Base-by-base conservation (phyloP, 2,329 filamentous ascomycete species). In the Thielaviopsis euricoi region DNA sequence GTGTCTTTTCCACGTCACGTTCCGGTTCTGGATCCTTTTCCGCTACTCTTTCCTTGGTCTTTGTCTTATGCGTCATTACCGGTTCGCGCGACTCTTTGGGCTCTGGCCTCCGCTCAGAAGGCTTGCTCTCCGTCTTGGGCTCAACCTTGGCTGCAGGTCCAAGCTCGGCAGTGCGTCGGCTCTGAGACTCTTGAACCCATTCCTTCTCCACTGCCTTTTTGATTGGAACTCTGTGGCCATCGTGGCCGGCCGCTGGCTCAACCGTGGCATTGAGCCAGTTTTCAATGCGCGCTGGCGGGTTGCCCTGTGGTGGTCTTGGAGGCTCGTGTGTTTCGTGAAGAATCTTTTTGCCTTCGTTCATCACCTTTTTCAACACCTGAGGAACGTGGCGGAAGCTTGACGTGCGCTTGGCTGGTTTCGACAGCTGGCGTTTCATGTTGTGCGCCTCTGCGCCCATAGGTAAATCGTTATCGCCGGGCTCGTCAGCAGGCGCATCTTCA, bases 401-500 rank as follows among this genome's bases (percentile, higher is more conserved):
- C 54, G 74, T 79, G 49, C 78, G 71, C 13, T 50, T 52, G 79
- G 76, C 7, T 74, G 68, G 63, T 79, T 78, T 29, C 70, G 68
- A 22, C 68, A 68, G 65, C 73, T 71, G 43, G 66, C 64, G 59
- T 65, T 67, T 21, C 12, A 56, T 50, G 58, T 71, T 74, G 26
- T 69, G 68, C n/a, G 73, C 69, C 56, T 76, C 70, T 6, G 73
- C 73, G 21, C 73, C 72, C 0, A 76, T 64, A 0, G 80, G 74
- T 1, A 84, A 67, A 56, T 83, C 80, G 15, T 43, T 43, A 5
- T 43, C 37, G 6, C 37, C 37, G 6, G 84, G 71, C 63, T 80
- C 80, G 62, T 79, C 84, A 63, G 85, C 84, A n/a, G 81, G 81
- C 19, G 81, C 84, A 62, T 79, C 78, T 6, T 81, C 81, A 65